phyloP scores from a whole-genome alignment of 1,284 basidiomycete species.

The Neolentinus lepideus region DNA sequence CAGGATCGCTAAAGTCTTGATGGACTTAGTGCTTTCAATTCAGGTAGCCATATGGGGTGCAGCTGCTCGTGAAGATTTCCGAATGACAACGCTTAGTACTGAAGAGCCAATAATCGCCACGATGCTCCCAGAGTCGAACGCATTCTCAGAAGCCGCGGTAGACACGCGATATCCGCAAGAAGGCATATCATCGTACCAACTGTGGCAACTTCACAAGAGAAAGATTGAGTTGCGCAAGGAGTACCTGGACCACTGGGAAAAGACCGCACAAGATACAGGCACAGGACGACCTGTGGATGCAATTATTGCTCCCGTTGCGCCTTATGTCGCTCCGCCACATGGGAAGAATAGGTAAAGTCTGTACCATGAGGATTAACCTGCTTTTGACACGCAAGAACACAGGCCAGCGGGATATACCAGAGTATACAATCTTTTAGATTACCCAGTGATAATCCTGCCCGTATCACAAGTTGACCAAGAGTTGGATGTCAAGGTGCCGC shows the following conservation, averaged over 20 bases:
- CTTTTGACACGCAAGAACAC: not conserved
- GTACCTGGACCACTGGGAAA: conserved; percentile 40
- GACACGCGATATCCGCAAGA: conserved; percentile 7
- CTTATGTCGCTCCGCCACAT: conserved; percentile 29
- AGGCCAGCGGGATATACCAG: conserved; percentile 18
- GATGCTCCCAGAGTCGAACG: conserved; percentile 11
- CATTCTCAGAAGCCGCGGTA: not conserved
- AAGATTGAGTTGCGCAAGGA: conserved; percentile 30
- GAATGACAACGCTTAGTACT: conserved; percentile 15
- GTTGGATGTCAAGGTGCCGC: conserved; percentile 20
- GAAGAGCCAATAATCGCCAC: conserved; percentile 26
- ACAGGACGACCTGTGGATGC: conserved; percentile 43
- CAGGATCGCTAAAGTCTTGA: conserved; percentile 3
- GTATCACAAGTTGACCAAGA: conserved; percentile 29
- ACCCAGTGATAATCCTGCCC: conserved; percentile 37
- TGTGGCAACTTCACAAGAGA: conserved; percentile 37
- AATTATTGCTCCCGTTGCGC: conserved; percentile 29
- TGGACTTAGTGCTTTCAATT: conserved; percentile 2
- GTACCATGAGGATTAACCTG: not conserved
- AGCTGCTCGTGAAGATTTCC: conserved; percentile 22
- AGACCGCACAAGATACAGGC: conserved; percentile 27
- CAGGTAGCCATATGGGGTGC: conserved; percentile 25
- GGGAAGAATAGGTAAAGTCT: conserved; percentile 24
- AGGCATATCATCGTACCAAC: conserved; percentile 24
- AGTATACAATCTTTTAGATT: conserved; percentile 30